These are phyloP conservation scores for Mycena floridula DNA, from an alignment of 768 basidiomycete genomes.

Conservation along the genomic window DNA sequence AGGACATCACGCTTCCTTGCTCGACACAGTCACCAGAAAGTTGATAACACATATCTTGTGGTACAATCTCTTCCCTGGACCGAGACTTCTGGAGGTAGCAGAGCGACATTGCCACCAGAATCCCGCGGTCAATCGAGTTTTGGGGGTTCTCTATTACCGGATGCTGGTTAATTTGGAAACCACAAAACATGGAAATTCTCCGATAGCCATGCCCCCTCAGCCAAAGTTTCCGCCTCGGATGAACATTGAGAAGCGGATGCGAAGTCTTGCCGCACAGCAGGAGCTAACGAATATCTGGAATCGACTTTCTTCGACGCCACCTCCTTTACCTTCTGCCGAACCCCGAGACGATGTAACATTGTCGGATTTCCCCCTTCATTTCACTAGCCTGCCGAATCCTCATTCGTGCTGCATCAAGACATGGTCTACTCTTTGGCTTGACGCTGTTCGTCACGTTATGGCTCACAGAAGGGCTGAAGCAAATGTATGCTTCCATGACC, in stretches of 20 bases:
- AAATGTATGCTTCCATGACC: slow-evolving; percentile 16
- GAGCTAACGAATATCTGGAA: slow-evolving; percentile 53
- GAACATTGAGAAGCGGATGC: slow-evolving; percentile 32
- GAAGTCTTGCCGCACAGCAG: slow-evolving; percentile 51
- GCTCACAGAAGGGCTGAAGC: slow-evolving; percentile 29
- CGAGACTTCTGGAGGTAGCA: slow-evolving; percentile 24
- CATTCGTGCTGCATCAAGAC: slow-evolving; percentile 43
- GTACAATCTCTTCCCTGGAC: slow-evolving; percentile 43
- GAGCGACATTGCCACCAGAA: slow-evolving; percentile 37
- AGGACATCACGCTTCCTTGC: slow-evolving; percentile 40
- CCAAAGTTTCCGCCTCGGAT: slow-evolving; percentile 23
- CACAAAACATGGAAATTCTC: slow-evolving; percentile 24
- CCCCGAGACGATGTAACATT: neutral
- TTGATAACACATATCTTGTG: slow-evolving; percentile 49
- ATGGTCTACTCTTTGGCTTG: slow-evolving; percentile 48
- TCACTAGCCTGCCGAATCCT: slow-evolving; percentile 24
- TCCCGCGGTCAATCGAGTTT: slow-evolving; percentile 26
- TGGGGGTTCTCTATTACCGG: slow-evolving; percentile 52
- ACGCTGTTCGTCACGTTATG: slow-evolving; percentile 41
- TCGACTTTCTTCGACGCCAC: slow-evolving; percentile 39
- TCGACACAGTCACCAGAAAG: slow-evolving; percentile 39
- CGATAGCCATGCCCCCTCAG: too few relatives aligned
- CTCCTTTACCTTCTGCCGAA: slow-evolving; percentile 31
- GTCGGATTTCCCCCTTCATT: neutral
- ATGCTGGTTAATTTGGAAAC: slow-evolving; percentile 28